Conservation (phyloP, 768 basidiomycete species). For the Boletus sp. region DNA sequence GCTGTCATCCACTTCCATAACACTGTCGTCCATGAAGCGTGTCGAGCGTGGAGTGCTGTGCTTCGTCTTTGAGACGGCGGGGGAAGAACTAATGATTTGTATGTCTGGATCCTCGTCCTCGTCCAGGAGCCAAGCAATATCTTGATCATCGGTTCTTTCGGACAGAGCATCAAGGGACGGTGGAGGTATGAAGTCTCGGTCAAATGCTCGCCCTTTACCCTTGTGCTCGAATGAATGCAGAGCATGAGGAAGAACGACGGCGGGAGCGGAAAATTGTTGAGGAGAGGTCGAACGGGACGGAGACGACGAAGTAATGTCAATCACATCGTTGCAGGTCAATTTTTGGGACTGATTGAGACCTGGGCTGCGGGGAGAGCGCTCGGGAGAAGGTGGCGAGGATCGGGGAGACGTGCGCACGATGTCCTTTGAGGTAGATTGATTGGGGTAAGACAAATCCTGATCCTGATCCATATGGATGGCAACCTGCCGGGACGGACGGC, state of each 20-base stretch:
- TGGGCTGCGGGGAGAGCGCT: background rate
- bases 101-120: constrained; percentile 60
- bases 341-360: constrained; percentile 21
- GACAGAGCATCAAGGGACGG: background rate
- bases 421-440: constrained; percentile 4
- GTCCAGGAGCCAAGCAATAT: constrained; percentile 66
- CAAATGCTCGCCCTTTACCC: constrained; percentile 10
- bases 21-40: constrained; percentile 20
- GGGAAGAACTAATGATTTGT: constrained; percentile 54
- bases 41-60: background rate
- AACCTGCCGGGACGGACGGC: constrained; percentile 45
- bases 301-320: constrained; percentile 34
- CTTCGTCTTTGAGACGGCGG: constrained; percentile 22
- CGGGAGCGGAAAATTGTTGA: background rate
- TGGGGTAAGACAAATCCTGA: constrained; percentile 33
- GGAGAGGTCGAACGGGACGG: constrained; percentile 20
- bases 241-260: background rate
- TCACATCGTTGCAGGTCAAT: constrained; percentile 24
- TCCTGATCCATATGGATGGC: constrained; percentile 56
- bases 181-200: background rate
- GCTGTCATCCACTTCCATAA: constrained; percentile 7
- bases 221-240: background rate
- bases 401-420: constrained; percentile 6
- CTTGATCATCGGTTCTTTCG: constrained; percentile 26
- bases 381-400: constrained; percentile 14